These are phyloP conservation scores for Candida sakaeoensis DNA, from an alignment of 805 yeast genomes.

Conservation along the genomic window DNA sequence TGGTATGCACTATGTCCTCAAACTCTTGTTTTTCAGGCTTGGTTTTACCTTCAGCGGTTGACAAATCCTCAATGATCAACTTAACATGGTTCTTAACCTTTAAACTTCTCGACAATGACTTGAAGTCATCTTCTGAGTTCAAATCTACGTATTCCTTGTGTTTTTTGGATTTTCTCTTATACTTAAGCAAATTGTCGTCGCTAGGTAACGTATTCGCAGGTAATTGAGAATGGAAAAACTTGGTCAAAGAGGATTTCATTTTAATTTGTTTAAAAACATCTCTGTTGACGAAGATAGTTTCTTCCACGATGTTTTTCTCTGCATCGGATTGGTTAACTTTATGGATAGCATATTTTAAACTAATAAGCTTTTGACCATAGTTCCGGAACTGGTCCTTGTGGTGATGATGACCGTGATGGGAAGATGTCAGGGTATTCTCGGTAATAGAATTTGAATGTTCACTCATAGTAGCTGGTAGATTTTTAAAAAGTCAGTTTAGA, in stretches of 20 bases:
- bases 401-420: not conserved
- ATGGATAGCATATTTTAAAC: slow-evolving; percentile 13
- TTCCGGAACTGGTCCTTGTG: not conserved
- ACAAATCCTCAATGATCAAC: slow-evolving; percentile 23
- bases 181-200: slow-evolving; percentile 8
- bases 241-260: slow-evolving; percentile 9
- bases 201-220: slow-evolving; percentile 1
- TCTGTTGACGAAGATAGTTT: slow-evolving; percentile 13
- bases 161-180: slow-evolving; percentile 46
- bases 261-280: slow-evolving; percentile 10
- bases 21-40: not conserved
- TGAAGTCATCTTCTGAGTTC: slow-evolving; percentile 37
- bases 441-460: no score
- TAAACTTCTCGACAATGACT: slow-evolving; percentile 42
- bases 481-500: no score
- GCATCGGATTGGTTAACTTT: slow-evolving; percentile 1
- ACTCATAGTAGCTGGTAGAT: no score
- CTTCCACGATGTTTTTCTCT: slow-evolving; percentile 8
- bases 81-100: slow-evolving; percentile 44
- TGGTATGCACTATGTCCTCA: slow-evolving; percentile 16
- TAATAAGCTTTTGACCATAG: slow-evolving; percentile 7
- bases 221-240: slow-evolving; percentile 6
- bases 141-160: slow-evolving; percentile 38
- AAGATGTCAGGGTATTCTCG: not conserved
- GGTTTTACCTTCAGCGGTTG: not conserved